Conservation (phyloP, 176 grass and related monocot genomes). For the Alopecurus myosuroides region DNA sequence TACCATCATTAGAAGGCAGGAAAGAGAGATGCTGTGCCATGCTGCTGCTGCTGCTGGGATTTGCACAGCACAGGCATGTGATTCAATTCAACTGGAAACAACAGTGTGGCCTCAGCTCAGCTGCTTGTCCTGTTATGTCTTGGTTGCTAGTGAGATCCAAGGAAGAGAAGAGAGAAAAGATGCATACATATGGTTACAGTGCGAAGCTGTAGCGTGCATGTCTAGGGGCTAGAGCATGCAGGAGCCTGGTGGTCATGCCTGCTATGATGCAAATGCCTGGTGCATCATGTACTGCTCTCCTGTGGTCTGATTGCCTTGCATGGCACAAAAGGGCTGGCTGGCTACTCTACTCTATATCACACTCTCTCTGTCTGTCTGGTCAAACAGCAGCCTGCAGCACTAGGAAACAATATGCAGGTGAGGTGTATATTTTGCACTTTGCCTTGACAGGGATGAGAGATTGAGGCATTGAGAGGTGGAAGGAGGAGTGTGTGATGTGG, state of each 20-base stretch:
- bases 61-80: slow-evolving; percentile 25
- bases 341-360: background rate
- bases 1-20: slow-evolving; percentile 13
- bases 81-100: slow-evolving; percentile 14
- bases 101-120: background rate
- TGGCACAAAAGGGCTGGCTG: slow-evolving; percentile 55
- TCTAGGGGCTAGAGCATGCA: slow-evolving; percentile 34
- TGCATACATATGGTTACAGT: background rate
- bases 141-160: slow-evolving; percentile 38
- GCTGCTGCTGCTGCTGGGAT: slow-evolving; percentile 1
- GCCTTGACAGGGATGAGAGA: slow-evolving; percentile 42
- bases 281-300: slow-evolving; percentile 36
- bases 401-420: slow-evolving; percentile 43
- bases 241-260: slow-evolving; percentile 40
- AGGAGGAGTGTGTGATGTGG: slow-evolving; percentile 9
- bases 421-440: slow-evolving; percentile 49
- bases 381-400: slow-evolving; percentile 43
- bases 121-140: slow-evolving; percentile 38
- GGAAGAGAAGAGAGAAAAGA: background rate
- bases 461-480: too few relatives aligned
- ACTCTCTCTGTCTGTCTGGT: slow-evolving; percentile 36
- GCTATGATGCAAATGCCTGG: slow-evolving; percentile 47
- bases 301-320: slow-evolving; percentile 43
- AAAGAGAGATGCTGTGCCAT: background rate
- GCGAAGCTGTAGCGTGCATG: slow-evolving; percentile 31